Base-by-base conservation (phyloP, 179 eudicot species). In the Actinidia polygama region DNA sequence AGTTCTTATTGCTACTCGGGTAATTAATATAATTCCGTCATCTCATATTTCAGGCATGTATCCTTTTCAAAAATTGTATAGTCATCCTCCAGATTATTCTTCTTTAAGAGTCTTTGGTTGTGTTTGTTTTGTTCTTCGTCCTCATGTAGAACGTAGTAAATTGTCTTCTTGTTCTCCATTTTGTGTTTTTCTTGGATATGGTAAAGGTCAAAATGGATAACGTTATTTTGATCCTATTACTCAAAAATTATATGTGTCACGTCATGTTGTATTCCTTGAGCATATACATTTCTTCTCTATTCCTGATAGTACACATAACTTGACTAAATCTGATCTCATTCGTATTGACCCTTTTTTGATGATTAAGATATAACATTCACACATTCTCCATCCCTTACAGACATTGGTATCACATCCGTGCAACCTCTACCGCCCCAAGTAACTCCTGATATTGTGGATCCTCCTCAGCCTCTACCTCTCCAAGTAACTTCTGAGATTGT, bases 121-220 rank as follows among this genome's bases (percentile, higher is more conserved):
- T 19, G 67, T 62, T 19, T 79, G 4, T 40, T 66, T 66, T 79
- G 59, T 67, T 8, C 81, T 61, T 64, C 40, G 40, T 63, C 80
- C 53, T 24, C 21, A 14, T 58, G 68, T 57, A 10, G 68, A 77
- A 21, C 23, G 80, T 8, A 0, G 7, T 57, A 77, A 77, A 15
- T 57, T 61, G 30, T 24, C 55, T 4, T 50, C 73, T 19, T 55
- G 58, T 46, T 62, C 47, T 58, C 24, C 57, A 5, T 7, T 75
- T 23, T 30, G 63, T 54, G 64, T 75, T 10, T 75, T 61, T 6
- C 44, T 59, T 30, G 36, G 70, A 70, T 30, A 59, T 59, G 26
- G 70, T 19, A 11, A 18, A 23, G 64, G 63, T 40, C 30, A 30
- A 30, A 30, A 30, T 0, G 36, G 36, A 30, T 30, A 30, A 0